Evolutionary conservation across 2,329 filamentous ascomycete genomes (phyloP), one percentile per base, ranked within the genome.

Genomic region (Colletotrichum tropicale): DNA sequence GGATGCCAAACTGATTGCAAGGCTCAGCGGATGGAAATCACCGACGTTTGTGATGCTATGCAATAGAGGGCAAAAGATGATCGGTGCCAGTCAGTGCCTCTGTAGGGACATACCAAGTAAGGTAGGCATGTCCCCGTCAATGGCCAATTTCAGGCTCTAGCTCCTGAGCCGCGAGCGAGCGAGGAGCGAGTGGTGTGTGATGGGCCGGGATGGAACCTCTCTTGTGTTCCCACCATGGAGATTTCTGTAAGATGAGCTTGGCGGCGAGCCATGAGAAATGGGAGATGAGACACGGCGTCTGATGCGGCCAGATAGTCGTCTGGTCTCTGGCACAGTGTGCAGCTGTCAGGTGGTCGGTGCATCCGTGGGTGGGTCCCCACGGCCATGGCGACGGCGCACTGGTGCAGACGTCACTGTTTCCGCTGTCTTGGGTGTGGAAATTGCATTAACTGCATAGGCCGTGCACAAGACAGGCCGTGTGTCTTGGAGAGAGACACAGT

Each of bases 271-370:
- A 65, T 71, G 68, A 75, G 75, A 76, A 68, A 71, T 64, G 62
- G 71, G 61, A 74, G 66, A 71, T 74, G 75, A 76, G 71, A 74
- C 71, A 75, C 70, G 75, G 71, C 71, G 75, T 75, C 69, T 76
- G 71, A 70, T 74, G 71, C 70, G 18, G 64, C 70, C 58, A 61
- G 74, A 76, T 74, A 74, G 71, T 76, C 74, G 36, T 74, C 74
- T 52, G 70, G 70, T 73, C 62, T 73, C 58, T 15, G 28, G 32
- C 70, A 75, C 74, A 75, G 74, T 75, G 74, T 34, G 74, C 30
- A 18, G 13, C 28, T 13, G 13, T 10, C 21, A 38, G 12, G 2
- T 65, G 48, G 70, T 21, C 70, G 32, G 65, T 75, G 70, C 73
- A 16, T 43, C 18, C 5, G 26, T n/a, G 4, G 16, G 10, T 18